Evolutionary conservation across 176 grass and related monocot genomes (phyloP), one percentile per base, ranked within the genome.

Genomic region (Musa itinerans): DNA sequence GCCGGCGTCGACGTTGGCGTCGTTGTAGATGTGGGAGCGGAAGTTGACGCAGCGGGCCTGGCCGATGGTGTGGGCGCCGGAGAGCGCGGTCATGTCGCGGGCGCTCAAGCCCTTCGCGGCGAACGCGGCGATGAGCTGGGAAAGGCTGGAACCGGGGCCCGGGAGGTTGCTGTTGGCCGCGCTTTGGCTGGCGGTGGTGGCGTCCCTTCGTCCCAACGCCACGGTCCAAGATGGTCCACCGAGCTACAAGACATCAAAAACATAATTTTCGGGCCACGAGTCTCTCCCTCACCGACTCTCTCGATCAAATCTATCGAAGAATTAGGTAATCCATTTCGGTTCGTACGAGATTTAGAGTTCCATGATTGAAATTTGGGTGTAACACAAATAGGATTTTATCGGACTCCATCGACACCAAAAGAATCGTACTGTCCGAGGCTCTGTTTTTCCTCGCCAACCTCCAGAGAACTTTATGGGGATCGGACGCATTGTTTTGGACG

Each of bases 1-100:
- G 10, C 8, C 13, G 68, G 68, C 17, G 48, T 51, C 68, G 68
- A 70, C 11, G 48, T 70, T 9, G 68, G 68, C 8, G 68, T 70
- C 68, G 68, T 21, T 50, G 68, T 21, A 11, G 68, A 70, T 50
- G 68, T 70, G 68, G 43, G 17, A 10, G 34, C 68, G 68, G 68
- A 70, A 70, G 68, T 70, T 70, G 43, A 70, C 29, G 48, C 68
- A 70, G 68, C 68, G 68, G 68, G 68, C 68, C 43, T 22, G 68
- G 68, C 68, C 68, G 68, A 70, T 52, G 68, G 68, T 70, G 68
- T 70, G 68, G 43, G 68, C 68, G 17, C 68, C 68, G 68, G 68
- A 50, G 43, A 70, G 68, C 34, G 43, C 68, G 68, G 68, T 70
- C 43, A 70, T 50, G 68, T 70, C 68, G 17, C 68, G 17, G 68